A percentile compares a stretch with the other conserved stretches of the same genome.
Evolutionary conservation across 2,329 filamentous ascomycete species (phyloP).

Genomic region (Xylariaceae sp.): DNA sequence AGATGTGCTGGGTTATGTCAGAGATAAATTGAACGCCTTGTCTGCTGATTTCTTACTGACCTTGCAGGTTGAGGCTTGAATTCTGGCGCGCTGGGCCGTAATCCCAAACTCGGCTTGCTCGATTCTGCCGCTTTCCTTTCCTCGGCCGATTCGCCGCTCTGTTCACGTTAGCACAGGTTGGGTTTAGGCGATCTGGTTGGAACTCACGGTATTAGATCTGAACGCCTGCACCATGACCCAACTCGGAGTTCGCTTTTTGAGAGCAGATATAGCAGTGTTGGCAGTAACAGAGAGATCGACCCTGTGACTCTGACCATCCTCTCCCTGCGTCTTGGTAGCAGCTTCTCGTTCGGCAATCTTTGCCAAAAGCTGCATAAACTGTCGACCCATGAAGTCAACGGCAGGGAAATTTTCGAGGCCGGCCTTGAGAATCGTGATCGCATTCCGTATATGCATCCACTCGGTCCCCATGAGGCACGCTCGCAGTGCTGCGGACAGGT

Average conservation of each 20-base stretch:
- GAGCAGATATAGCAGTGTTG: conserved; percentile 61
- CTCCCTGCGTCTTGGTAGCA: conserved; percentile 37
- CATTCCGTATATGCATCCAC: conserved; percentile 97
- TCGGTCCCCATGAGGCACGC: conserved; percentile 74
- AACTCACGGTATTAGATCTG: conserved; percentile 53
- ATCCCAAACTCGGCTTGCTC: conserved; percentile 27
- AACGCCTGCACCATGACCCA: conserved; percentile 74
- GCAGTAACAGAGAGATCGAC: conserved; percentile 71
- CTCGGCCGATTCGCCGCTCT: conserved; percentile 33
- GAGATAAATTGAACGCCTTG: too few relatives aligned
- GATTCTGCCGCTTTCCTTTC: conserved; percentile 30
- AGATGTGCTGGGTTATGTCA: conserved; percentile 13
- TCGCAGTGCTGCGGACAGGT: conserved; percentile 71
- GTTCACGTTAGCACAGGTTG: conserved; percentile 26
- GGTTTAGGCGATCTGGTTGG: background rate
- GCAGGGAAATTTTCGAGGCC: conserved; percentile 78
- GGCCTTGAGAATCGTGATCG: conserved; percentile 79
- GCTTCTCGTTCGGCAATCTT: conserved; percentile 57
- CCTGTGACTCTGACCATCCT: conserved; percentile 50
- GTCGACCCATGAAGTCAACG: conserved; percentile 77
- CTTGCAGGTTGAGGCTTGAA: conserved; percentile 50
- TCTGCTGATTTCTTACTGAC: conserved; percentile 18
- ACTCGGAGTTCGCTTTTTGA: conserved; percentile 57
- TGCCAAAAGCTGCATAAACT: conserved; percentile 56
- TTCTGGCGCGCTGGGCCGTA: conserved; percentile 53